Evolutionary conservation across 108 stramenopile species (phyloP), one percentile per base, ranked within the genome.

Genomic region (Nitzschia sp.): DNA sequence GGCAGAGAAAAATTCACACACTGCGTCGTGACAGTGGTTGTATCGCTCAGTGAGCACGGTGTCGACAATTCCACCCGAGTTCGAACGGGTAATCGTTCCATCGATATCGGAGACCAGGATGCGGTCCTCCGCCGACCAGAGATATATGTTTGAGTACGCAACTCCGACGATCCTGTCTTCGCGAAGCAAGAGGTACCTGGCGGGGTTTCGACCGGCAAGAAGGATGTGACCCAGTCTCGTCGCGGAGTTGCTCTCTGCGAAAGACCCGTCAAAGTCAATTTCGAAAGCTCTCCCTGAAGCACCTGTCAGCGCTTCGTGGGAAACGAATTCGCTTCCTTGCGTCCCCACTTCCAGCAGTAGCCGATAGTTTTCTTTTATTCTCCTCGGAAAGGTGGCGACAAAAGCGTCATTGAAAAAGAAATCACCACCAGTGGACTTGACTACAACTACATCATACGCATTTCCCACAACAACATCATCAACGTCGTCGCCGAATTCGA

Each of bases 41-140:
- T 84, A 91, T 35, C 72, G 63, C 32, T 85, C 74, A n/a, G 82
- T 80, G 11, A 90, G 31, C 1, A 91, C 65, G 1, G 89, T 85
- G 66, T 87, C 93, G 36, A 84, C 59, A 6, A 90, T 70, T 19
- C 90, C 93, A n/a, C 85, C 35, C 1, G 85, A 74, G 50, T 91
- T 89, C 45, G 72, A 72, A 52, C 82, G 88, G 23, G 93, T 94
- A 16, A 94, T 80, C 1, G 93, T 94, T 34, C 93, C 93, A 77
- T 94, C 93, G 55, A 94, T 78, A 62, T 94, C 93, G 48, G 58
- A 70, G 2, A 94, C 76, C 26, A 90, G 66, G 17, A 94, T 36
- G 2, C 68, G 53, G 54, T 91, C 90, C 3, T 33, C 28, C 11
- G 72, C 52, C 9, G 60, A 66, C 93, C 93, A 94, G 6, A 94